Percentiles rank a stretch among this genome's conserved stretches.
These are phyloP conservation scores for Meyerozyma athensensis DNA, from an alignment of 1,139 yeast species.

Conservation along the genomic window DNA sequence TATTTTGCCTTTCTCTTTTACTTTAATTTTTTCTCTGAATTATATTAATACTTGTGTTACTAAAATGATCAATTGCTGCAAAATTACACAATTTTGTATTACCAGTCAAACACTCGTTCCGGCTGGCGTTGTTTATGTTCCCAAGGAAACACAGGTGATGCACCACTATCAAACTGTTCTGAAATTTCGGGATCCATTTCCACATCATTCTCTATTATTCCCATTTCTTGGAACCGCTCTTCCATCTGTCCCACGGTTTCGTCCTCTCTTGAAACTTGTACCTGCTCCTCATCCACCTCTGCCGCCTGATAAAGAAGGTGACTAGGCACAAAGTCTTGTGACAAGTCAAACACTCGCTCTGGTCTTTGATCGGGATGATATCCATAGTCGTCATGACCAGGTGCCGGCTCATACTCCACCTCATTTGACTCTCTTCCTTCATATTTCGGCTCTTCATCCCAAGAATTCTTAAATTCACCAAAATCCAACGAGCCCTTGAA, in stretches of 20 bases:
- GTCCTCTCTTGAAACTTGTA: conserved; percentile 5
- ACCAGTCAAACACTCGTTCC: conserved; percentile 27
- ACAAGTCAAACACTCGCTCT: conserved; percentile 1
- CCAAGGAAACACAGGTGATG: conserved; percentile 35
- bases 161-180: background rate
- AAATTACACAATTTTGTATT: background rate
- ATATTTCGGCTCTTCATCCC: conserved; percentile 14
- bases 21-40: too few species aligned
- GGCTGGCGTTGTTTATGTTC: conserved; percentile 23
- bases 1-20: too few species aligned
- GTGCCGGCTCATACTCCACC: background rate
- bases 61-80: background rate
- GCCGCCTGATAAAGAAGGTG: conserved; percentile 4
- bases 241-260: conserved; percentile 4
- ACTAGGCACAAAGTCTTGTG: background rate
- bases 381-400: background rate
- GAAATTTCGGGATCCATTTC: conserved; percentile 10
- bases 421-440: conserved; percentile 3
- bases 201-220: conserved; percentile 10
- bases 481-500: conserved; percentile 13
- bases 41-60: too few species aligned
- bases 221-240: conserved; percentile 13
- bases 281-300: conserved; percentile 3
- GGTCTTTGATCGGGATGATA: background rate
- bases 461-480: conserved; percentile 14